Conservation (phyloP, 148 eudicot species). For the Bassia scoparia region DNA sequence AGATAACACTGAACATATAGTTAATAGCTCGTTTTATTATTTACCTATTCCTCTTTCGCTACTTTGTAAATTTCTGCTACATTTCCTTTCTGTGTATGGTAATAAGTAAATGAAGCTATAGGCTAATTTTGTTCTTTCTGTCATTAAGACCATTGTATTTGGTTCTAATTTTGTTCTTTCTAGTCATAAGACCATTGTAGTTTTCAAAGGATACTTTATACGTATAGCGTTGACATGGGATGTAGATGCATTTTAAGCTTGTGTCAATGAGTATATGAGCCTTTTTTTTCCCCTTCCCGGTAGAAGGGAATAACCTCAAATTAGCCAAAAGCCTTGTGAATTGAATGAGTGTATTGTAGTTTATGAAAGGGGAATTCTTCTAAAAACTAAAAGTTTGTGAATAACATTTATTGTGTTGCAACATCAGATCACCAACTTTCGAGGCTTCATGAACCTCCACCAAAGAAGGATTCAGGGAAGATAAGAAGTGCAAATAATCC, state of each 20-base stretch:
- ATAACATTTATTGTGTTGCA: no score
- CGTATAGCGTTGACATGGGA: not conserved
- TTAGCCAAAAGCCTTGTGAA: not conserved
- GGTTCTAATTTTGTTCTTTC: constrained; percentile 6
- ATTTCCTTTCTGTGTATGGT: not conserved
- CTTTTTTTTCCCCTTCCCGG: no score
- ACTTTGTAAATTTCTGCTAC: not conserved
- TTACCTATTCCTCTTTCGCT: not conserved
- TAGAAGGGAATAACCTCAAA: no score
- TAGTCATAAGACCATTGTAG: not conserved
- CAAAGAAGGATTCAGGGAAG: not conserved
- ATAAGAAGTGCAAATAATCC: no score
- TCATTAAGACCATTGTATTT: no score
- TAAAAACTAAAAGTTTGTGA: no score
- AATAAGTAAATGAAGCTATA: not conserved
- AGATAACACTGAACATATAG: constrained; percentile 92
- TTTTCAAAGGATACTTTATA: not conserved
- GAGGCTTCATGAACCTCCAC: not conserved
- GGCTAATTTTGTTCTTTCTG: no score
- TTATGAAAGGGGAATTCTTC: constrained; percentile 1
- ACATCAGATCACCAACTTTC: not conserved
- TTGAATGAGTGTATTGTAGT: not conserved
- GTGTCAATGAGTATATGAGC: not conserved
- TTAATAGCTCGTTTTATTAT: constrained; percentile 19
- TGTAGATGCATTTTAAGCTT: not conserved